phyloP scores from a whole-genome alignment of 768 basidiomycete genomes.

The Strobilomyces dryophilus region DNA sequence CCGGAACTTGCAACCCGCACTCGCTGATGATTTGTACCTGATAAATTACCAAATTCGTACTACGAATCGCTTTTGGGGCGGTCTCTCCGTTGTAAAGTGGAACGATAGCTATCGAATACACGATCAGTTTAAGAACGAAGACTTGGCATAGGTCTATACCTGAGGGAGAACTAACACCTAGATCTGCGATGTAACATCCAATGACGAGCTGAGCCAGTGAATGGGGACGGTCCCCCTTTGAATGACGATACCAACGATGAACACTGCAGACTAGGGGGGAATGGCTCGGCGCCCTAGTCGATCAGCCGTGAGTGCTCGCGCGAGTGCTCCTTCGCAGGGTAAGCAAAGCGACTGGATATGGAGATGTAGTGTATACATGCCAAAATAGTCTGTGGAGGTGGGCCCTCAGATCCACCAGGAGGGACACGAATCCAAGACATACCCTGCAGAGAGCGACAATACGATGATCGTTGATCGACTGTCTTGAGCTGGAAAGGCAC shows the following conservation, averaged over 20 bases:
- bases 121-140: background rate
- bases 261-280: slow-evolving; percentile 70
- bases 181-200: slow-evolving; percentile 71
- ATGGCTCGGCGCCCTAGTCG: slow-evolving; percentile 68
- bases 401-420: no score
- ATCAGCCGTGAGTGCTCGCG: slow-evolving; percentile 72
- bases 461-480: slow-evolving; percentile 81
- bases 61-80: background rate
- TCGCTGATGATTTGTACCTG: slow-evolving; percentile 60
- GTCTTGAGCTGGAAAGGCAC: slow-evolving; percentile 56
- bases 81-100: slow-evolving; percentile 55
- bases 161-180: slow-evolving; percentile 74
- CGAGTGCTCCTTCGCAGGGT: slow-evolving; percentile 47
- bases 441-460: slow-evolving; percentile 74
- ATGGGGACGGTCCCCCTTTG: slow-evolving; percentile 61
- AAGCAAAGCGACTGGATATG: background rate
- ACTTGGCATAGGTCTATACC: slow-evolving; percentile 35
- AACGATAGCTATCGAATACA: slow-evolving; percentile 40
- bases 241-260: slow-evolving; percentile 64
- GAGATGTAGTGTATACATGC: slow-evolving; percentile 28
- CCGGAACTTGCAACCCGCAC: slow-evolving; percentile 31
- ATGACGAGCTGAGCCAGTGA: slow-evolving; percentile 65
- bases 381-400: slow-evolving; percentile 42
- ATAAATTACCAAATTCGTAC: background rate
- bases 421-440: background rate